phyloP scores from a whole-genome alignment of 2,329 filamentous ascomycete genomes.

The Colletotrichum sansevieriae region DNA sequence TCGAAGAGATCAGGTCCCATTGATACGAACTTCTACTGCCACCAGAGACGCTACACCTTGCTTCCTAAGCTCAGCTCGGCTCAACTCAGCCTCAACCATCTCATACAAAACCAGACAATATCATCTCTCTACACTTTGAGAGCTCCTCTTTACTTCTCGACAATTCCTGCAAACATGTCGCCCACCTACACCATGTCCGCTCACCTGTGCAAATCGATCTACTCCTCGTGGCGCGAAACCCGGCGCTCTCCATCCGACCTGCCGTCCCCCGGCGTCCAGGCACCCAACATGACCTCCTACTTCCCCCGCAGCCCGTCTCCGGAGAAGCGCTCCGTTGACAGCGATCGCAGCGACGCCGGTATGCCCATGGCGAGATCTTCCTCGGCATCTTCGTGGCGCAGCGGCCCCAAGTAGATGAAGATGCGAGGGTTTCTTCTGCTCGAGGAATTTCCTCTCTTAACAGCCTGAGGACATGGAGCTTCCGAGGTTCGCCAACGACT shows the following conservation, averaged over 20 bases:
- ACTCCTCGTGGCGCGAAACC: constrained; percentile 68
- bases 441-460: background rate
- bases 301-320: constrained; percentile 44
- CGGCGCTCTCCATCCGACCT: constrained; percentile 56
- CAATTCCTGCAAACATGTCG: constrained; percentile 57
- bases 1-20: constrained; percentile 1
- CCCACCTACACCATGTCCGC: constrained; percentile 73
- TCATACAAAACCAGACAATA: constrained; percentile 28
- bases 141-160: constrained; percentile 1
- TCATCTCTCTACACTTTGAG: background rate
- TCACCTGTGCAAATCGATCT: constrained; percentile 72
- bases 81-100: constrained; percentile 18
- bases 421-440: too few relatives aligned
- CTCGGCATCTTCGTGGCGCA: constrained; percentile 45
- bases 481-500: background rate
- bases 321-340: constrained; percentile 63
- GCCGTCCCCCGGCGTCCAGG: constrained; percentile 45
- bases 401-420: constrained; percentile 32
- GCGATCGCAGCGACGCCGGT: constrained; percentile 54
- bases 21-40: constrained; percentile 12
- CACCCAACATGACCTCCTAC: constrained; percentile 48
- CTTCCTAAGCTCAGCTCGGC: background rate
- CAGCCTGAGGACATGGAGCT: background rate
- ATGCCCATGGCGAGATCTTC: constrained; percentile 48
- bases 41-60: constrained; percentile 21